Evolutionary conservation across 306 rosid species (phyloP), one percentile per base, ranked within the genome.

Genomic region (Crataegus laevigata): DNA sequence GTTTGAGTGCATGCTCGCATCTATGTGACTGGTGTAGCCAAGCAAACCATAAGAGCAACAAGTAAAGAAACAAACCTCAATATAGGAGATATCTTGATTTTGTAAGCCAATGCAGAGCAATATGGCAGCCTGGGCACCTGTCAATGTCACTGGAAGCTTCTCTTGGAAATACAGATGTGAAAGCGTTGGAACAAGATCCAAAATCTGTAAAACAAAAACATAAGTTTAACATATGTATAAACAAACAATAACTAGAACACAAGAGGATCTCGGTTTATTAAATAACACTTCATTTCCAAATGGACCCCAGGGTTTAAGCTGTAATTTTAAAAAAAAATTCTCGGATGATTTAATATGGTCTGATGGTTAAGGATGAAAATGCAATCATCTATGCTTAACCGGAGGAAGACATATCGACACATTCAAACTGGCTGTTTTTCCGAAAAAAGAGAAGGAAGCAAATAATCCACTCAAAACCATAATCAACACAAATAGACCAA

Each of bases 31-130:
- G 24, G 57, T 11, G 5, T 17, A 54, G 22, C 42, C 76, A 51
- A 25, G 50, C 15, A 70, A 62, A 14, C 13, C 50, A 73, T 21
- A 19, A 50, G 12, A 14, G 64, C 14, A 34, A 54, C 32, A 70
- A 70, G 80, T 25, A 15, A 57, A 76, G 72, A 80, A 73, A 50
- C 88, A 69, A 45, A 94, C 98, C 98, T 91, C 96, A 74, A 94
- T 80, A 75, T 85, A 77, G 4, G 93, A 81, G 81, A 92, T 66
- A 78, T 83, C 73, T 84, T 82, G 91, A 71, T 73, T 82, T 83
- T 91, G 98, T 82, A 94, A 79, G 58, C 98, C 97, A n/a, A 83
- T 90, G 83, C 97, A 94, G 66, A 94, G 91, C 82, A 94, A 86
- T 71, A 94, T 89, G 67, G 96, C 91, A 73, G 96, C 91, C 88